Base-by-base conservation (phyloP, 2,329 filamentous ascomycete genomes). In the Phialocephala subalpina region DNA sequence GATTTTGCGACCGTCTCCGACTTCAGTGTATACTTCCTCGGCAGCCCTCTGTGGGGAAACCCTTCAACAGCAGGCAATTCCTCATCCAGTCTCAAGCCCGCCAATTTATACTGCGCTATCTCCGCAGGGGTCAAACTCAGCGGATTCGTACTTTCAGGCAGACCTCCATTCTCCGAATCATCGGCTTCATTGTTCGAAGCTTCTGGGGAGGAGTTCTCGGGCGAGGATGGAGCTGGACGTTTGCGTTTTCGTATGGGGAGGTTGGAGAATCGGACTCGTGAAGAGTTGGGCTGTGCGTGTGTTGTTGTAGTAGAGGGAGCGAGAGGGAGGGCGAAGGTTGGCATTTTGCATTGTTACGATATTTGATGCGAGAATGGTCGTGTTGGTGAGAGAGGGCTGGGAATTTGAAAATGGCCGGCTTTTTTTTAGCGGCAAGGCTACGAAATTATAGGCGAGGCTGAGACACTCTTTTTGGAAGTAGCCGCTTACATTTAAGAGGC, bases 31-130 rank as follows among this genome's bases (percentile, higher is more conserved):
- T 53, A 53, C 11, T 22, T 53, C 49, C 12, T 29, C 2, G 77
- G 77, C 18, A 83, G 70, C 3, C 76, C 73, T 65, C 82, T 79
- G 73, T 90, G 86, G 0, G 87, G 87, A 59, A 88, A 90, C 9
- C 80, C 75, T 0, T 77, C 78, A 62, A 78, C 75, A 55, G 66
- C 72, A 11, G 78, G 85, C 42, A 79, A 76, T 69, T 76, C 79
- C 29, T 86, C 81, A 58, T 81, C 76, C 12, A 84, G 78, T 5
- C 80, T 75, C 38, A 88, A 77, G 3, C 87, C 87, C 2, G 87
- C 87, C 2, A 84, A 71, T 33, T 78, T 75, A 62, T 89, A 82
- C 72, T 90, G 87, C 53, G 75, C 78, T 58, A 87, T 82, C 40
- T 83, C 82, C 58, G 78, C 75, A 0, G 84, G 84, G 1, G 82